Percentiles rank a stretch among this genome's conserved stretches.
phyloP scores from a whole-genome alignment of 2,329 filamentous ascomycete genomes.

The Sporothrix sp. region DNA sequence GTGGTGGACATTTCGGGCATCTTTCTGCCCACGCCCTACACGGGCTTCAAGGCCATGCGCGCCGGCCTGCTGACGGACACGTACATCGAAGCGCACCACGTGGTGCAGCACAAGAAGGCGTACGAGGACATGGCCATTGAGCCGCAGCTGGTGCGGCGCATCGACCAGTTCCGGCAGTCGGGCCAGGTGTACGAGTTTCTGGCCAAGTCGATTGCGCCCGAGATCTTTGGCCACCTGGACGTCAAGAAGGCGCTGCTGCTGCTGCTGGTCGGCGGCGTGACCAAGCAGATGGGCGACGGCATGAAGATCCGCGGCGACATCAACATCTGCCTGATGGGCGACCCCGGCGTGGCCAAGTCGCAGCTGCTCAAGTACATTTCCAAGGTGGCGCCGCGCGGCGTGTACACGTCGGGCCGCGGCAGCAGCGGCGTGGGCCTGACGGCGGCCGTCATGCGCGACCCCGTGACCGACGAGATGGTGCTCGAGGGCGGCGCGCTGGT shows the following conservation, averaged over 20 bases:
- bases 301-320: conserved; percentile 99
- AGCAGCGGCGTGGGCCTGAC: conserved; percentile 76
- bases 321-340: conserved; percentile 98
- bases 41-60: conserved; percentile 95
- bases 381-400: conserved; percentile 89
- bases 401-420: conserved; percentile 73
- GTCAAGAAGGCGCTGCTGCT: conserved; percentile 97
- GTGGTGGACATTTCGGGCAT: conserved; percentile 90
- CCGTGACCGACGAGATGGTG: conserved; percentile 76
- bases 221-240: conserved; percentile 93
- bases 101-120: conserved; percentile 94
- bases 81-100: conserved; percentile 87
- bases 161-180: conserved; percentile 73
- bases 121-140: conserved; percentile 90
- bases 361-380: conserved; percentile 97
- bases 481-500: conserved; percentile 72
- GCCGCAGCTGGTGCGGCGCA: conserved; percentile 66
- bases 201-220: conserved; percentile 89
- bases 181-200: conserved; percentile 95
- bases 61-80: conserved; percentile 96
- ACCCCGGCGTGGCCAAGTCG: conserved; percentile 98
- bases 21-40: conserved; percentile 94
- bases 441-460: conserved; percentile 74
- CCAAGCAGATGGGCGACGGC: conserved; percentile 92
- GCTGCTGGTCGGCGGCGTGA: conserved; percentile 89